Evolutionary conservation across 1,284 basidiomycete genomes (phyloP), one percentile per base, ranked within the genome.

Genomic region (Cryptococcus deneoformans): DNA sequence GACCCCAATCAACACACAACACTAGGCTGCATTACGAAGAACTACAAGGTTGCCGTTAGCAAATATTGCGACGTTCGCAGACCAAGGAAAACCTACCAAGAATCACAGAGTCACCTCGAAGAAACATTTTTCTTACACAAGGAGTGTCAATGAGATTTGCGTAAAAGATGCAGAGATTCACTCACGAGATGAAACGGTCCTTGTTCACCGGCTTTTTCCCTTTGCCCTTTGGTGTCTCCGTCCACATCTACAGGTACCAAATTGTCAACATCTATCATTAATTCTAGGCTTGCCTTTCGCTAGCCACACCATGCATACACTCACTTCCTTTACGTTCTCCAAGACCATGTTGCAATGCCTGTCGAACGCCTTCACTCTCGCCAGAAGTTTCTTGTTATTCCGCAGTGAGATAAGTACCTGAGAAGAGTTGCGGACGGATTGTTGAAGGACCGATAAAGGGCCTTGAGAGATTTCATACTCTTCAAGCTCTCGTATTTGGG

Each of bases 131-230:
- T 48, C 80, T 76, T 39, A 24, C 8, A 20, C 20, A 42, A 42
- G 43, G 14, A 39, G 8, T n/a, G 46, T 57, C 38, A 53, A 51
- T 42, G 37, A 20, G 36, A 39, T 38, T 39, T 20, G 5, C 5
- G 29, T 29, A 38, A 48, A 20, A 12, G 36, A 37, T 11, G 42
- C 6, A 14, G 14, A 16, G 24, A 12, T 42, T 9, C 87, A 97
- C 96, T 80, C 95, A 99, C 80, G 92, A 96, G 76, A 99, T 96
- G 81, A 99, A 99, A 46, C 96, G 85, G 80, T 99, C 93, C 80
- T 96, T 97, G 83, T 99, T 98, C 60, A 99, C 87, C 3, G 96
- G 90, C 79, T 98, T 98, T 81, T 96, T 96, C 76, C 91, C 92
- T 81, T 98, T 99, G 52, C 92, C 92, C 79, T 98, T 99, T 24